Evolutionary conservation across 257 asterid genomes (phyloP), one percentile per base, ranked within the genome.

Genomic region (Solanum piurae): DNA sequence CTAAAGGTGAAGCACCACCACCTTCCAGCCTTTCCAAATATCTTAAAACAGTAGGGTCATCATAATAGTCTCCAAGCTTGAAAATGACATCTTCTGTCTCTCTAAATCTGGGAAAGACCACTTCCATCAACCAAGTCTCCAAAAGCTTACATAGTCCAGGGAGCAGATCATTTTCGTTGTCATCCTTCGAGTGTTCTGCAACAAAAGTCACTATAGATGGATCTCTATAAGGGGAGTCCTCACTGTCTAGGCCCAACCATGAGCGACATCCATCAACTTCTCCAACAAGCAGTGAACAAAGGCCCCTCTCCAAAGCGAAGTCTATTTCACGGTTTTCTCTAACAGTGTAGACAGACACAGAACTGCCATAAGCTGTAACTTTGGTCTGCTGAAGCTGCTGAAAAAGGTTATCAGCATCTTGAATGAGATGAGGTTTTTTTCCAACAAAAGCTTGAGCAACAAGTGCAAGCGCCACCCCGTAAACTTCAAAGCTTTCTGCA

Each of bases 81-180:
- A 96, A 94, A 68, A 29, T 86, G 42, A 93, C 86, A 72, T 91
- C 96, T 89, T 93, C 93, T 72, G 97, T 95, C 92, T 97, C 99
- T 88, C 98, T 93, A 91, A 96, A 97, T 88, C 98, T 93, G 88
- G 99, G 98, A 90, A 97, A 97, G 46, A 96, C 99, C 60, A 97
- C 99, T 91, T 97, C 98, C 98, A 93, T 94, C 92, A 96, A 90
- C 99, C 99, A 97, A 69, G 99, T 92, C 92, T 97, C 99, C 84
- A 97, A 90, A 83, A 97, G 93, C 91, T 96, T 95, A 92, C 99
- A 97, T 64, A 94, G 95, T 68, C 99, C 99, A 76, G 98, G 98
- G 89, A 97, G 98, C 40, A 92, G 91, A 92, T 95, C 98, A 82
- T 92, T 95, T 91, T 96, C 99, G 6, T 88, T 89, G 91, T 94